A percentile compares a stretch with the other conserved stretches of the same genome.
Evolutionary conservation across 2,329 filamentous ascomycete species (phyloP).

Genomic region (Phialophora macrospora): DNA sequence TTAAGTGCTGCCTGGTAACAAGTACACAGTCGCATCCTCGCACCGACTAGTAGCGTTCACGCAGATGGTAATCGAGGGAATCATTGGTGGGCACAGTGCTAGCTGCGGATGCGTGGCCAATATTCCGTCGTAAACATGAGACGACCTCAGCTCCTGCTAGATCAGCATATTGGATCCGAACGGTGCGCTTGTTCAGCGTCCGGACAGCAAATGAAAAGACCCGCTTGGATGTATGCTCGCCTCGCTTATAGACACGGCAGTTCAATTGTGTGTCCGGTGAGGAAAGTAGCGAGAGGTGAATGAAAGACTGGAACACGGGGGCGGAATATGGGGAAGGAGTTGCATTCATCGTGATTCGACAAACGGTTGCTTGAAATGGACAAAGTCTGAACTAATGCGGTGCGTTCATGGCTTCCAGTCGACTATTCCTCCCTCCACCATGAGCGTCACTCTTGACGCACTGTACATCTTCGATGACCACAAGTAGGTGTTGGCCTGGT

Average conservation of each 20-base stretch:
- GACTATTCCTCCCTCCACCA: constrained; percentile 51
- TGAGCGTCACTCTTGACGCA: constrained; percentile 89
- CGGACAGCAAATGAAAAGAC: background rate
- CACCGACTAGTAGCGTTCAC: no score
- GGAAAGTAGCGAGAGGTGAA: no score
- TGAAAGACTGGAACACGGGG: background rate
- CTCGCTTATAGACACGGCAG: no score
- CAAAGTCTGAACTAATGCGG: background rate
- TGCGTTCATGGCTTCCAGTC: background rate
- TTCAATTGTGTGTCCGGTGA: no score
- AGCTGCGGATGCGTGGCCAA: background rate
- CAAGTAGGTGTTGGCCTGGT: constrained; percentile 64
- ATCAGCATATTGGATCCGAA: background rate
- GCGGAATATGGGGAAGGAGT: background rate
- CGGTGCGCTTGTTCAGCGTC: background rate
- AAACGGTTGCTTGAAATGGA: background rate
- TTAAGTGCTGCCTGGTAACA: no score
- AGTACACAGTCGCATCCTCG: no score
- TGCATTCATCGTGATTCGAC: background rate
- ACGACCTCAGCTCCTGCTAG: background rate
- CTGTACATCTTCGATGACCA: constrained; percentile 97
- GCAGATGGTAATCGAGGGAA: background rate
- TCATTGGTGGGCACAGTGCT: background rate
- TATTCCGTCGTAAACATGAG: background rate
- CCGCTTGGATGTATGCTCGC: no score